Base-by-base conservation (phyloP, 805 yeast species). In the Citeromyces matritensis region DNA sequence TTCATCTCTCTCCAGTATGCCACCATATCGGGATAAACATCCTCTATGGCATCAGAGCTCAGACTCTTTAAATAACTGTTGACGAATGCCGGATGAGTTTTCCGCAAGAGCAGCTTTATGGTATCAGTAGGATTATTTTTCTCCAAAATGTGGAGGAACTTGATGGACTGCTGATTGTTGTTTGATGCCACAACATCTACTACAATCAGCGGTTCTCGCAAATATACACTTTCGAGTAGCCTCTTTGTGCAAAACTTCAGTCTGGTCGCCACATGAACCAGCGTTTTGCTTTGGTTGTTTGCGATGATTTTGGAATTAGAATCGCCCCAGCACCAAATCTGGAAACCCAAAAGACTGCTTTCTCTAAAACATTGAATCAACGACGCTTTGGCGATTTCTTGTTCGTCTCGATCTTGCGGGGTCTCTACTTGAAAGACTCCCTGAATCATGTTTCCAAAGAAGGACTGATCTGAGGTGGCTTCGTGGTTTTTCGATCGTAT, bases 361-460 rank as follows among this genome's bases (percentile, higher is more conserved):
- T 66, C 71, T 35, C 71, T 75, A 45, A 83, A 68, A 4, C 85
- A 66, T 29, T 69, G 55, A n/a, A 77, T 50, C 5, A 81, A 61
- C 1, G 75, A 61, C 36, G 65, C 58, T 13, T 75, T 52, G 38
- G 71, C 72, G 34, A 61, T 66, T 29, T 65, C 68, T 21, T 65
- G 70, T 9, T 67, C 62, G 12, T 66, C 53, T 32, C 67, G 43
- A 23, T 63, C 51, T 35, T 60, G 57, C 1, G 78, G 79, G 1
- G 81, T 61, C 39, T 81, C 93, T 9, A 73, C 69, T 34, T 70
- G 77, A 44, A 81, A 78, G 0, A 81, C 93, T 2, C 91, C 91
- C 38, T 77, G 80, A 33, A 81, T 78, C 15, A 74, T 78, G 33
- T 67, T 65, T 0, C 77, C 77, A 30, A 80, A 60, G 51, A 76